Conservation (phyloP, 352 stramenopile species). For the Phytophthora tubulina region DNA sequence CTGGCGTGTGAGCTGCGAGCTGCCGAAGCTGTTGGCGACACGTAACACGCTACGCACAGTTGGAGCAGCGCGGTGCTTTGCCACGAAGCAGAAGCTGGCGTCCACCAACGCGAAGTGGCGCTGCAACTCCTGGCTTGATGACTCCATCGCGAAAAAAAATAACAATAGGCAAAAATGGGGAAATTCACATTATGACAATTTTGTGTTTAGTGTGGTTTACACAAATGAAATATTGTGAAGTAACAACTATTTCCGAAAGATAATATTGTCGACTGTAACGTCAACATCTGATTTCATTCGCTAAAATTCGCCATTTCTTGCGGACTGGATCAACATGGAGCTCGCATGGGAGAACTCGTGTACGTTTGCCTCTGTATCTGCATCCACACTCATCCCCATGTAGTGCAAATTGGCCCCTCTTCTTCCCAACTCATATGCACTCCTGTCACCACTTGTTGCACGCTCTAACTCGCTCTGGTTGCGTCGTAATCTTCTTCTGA, state of each 20-base stretch:
- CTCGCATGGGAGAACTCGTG: slow-evolving; percentile 81
- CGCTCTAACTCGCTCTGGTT: slow-evolving; percentile 22
- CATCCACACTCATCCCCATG: neutral
- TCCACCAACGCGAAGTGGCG: slow-evolving; percentile 75
- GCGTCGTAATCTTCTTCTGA: neutral
- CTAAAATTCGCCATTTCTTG: neutral
- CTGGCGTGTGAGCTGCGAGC: slow-evolving; percentile 39
- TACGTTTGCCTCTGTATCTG: slow-evolving; percentile 39
- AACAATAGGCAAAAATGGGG: neutral
- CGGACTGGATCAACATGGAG: slow-evolving; percentile 55
- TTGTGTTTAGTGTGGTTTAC: no score
- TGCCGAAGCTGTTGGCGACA: slow-evolving; percentile 71
- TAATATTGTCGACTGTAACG: no score
- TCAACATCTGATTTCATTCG: neutral
- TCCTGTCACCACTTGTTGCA: neutral
- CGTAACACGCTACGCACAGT: slow-evolving; percentile 66
- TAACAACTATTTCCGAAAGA: no score
- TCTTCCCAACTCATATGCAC: neutral
- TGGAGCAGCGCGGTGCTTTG: slow-evolving; percentile 50
- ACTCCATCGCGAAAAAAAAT: neutral
- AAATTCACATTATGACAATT: neutral
- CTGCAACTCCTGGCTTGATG: slow-evolving; percentile 15
- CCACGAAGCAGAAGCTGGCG: slow-evolving; percentile 73
- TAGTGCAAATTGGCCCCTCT: neutral
- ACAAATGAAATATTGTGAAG: no score